Percentiles rank a stretch among this genome's conserved stretches.
These are phyloP conservation scores for Penicillium brevicompactum DNA, from an alignment of 2,329 filamentous ascomycete species.

Conservation along the genomic window DNA sequence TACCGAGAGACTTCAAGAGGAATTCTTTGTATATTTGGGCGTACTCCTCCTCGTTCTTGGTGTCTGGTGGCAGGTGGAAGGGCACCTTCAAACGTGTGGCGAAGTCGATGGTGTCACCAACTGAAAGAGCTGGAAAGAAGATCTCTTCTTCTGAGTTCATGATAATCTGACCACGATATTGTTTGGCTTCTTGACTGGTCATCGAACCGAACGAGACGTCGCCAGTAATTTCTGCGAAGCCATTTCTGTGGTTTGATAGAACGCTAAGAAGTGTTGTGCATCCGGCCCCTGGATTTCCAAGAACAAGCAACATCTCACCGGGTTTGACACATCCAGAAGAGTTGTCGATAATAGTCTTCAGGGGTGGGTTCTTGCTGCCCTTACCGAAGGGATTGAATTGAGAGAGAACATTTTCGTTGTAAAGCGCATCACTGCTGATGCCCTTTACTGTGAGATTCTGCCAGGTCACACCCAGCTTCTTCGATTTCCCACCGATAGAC, in stretches of 20 bases:
- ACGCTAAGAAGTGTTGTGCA: background rate
- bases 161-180: background rate
- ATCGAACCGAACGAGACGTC: background rate
- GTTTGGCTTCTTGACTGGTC: background rate
- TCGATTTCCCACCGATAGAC: conserved; percentile 4
- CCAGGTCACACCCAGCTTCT: conserved; percentile 5
- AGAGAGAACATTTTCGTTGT: conserved; percentile 5
- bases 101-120: background rate
- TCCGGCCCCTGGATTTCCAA: background rate
- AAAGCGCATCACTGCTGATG: conserved; percentile 1
- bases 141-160: conserved; percentile 3
- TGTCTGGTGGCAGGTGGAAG: background rate
- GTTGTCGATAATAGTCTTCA: conserved; percentile 35
- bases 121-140: background rate
- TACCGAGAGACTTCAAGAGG: background rate
- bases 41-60: background rate
- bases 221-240: background rate
- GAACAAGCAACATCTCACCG: conserved; percentile 29
- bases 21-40: too few species aligned
- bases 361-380: background rate
- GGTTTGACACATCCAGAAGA: conserved; percentile 62
- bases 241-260: background rate
- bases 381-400: conserved; percentile 1
- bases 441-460: conserved; percentile 1
- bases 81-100: background rate